phyloP scores from a whole-genome alignment of 1,284 basidiomycete species.

The Apiotrichum montevideense region DNA sequence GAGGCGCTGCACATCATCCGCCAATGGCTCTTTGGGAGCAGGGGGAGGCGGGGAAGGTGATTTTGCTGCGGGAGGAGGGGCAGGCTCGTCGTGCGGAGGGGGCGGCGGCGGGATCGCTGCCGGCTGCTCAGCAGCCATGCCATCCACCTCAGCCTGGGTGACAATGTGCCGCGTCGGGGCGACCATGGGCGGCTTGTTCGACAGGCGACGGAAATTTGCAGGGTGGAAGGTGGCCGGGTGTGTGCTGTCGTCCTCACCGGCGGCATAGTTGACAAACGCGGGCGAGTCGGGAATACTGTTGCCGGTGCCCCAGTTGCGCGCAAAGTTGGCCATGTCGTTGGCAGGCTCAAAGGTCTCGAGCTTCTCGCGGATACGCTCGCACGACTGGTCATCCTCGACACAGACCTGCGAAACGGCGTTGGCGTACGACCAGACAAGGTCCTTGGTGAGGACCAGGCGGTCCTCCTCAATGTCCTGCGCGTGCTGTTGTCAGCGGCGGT shows the following conservation, averaged over 20 bases:
- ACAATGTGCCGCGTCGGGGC: neutral
- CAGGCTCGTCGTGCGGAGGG: neutral
- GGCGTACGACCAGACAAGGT: conserved; percentile 92
- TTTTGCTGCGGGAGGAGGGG: conserved; percentile 2
- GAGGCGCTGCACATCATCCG: conserved; percentile 7
- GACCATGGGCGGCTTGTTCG: conserved; percentile 16
- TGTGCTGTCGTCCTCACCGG: conserved; percentile 43
- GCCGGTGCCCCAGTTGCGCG: conserved; percentile 76
- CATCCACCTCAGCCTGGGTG: neutral
- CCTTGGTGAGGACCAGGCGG: conserved; percentile 86
- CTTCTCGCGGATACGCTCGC: conserved; percentile 74
- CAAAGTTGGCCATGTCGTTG: conserved; percentile 77
- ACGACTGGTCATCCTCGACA: conserved; percentile 90
- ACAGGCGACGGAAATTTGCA: conserved; percentile 42
- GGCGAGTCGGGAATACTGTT: conserved; percentile 59
- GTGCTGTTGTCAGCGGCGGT: conserved; percentile 44
- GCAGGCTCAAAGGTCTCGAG: conserved; percentile 77
- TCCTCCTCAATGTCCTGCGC: conserved; percentile 96
- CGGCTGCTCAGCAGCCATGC: neutral
- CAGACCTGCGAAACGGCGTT: conserved; percentile 94
- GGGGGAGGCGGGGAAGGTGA: conserved; percentile 1
- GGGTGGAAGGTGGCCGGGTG: conserved; percentile 29
- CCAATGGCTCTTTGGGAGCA: neutral
- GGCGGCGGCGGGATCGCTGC: neutral
- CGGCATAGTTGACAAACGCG: conserved; percentile 55